Percentiles rank a stretch among this genome's conserved stretches.
Evolutionary conservation across 2,329 filamentous ascomycete species (phyloP).

Genomic region (Fusarium avenaceum): DNA sequence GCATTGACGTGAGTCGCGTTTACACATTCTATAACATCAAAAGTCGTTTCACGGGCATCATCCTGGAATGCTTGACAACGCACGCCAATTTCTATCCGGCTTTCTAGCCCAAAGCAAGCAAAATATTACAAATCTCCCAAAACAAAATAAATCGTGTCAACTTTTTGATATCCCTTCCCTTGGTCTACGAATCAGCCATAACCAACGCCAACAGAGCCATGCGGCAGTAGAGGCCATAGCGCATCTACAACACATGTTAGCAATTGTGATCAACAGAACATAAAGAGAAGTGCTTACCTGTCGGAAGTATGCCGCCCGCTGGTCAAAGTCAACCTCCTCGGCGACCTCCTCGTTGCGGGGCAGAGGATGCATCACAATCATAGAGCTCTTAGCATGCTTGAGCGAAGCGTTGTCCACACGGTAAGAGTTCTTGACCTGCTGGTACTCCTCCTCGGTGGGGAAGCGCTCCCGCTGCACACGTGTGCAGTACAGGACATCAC

Average conservation of each 20-base stretch:
- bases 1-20: constrained; percentile 47
- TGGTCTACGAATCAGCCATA: constrained; percentile 66
- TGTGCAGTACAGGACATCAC: constrained; percentile 96
- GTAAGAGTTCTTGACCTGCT: constrained; percentile 88
- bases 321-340: constrained; percentile 97
- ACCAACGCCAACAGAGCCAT: constrained; percentile 97
- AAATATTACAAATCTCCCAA: constrained; percentile 37
- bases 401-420: constrained; percentile 91
- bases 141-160: constrained; percentile 30
- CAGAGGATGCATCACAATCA: constrained; percentile 95
- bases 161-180: constrained; percentile 38
- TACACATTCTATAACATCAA: constrained; percentile 49
- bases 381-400: constrained; percentile 90
- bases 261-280: neutral
- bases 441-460: constrained; percentile 82
- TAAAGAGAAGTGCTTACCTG: constrained; percentile 75
- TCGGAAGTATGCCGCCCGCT: constrained; percentile 97
- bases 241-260: constrained; percentile 75
- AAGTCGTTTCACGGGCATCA: constrained; percentile 47
- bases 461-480: constrained; percentile 98
- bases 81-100: constrained; percentile 50
- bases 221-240: constrained; percentile 95
- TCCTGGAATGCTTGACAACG: constrained; percentile 49
- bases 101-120: constrained; percentile 39
- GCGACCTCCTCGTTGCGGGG: constrained; percentile 93